Percentiles rank a stretch among this genome's conserved stretches.
phyloP scores from a whole-genome alignment of 768 basidiomycete genomes.

The Leccinum variicolor region DNA sequence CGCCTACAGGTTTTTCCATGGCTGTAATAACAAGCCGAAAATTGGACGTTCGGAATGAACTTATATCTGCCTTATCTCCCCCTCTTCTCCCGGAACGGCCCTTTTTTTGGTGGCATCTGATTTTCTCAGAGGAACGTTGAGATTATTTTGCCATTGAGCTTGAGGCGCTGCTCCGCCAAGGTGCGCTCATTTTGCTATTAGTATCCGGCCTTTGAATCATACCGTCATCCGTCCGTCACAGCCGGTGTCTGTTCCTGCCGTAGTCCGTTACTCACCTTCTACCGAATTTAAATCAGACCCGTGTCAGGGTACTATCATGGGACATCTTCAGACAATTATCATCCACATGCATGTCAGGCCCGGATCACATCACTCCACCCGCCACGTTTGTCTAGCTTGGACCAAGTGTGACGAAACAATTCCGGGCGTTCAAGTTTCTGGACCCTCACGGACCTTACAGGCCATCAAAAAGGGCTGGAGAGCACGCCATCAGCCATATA shows the following conservation, averaged over 20 bases:
- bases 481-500: not conserved
- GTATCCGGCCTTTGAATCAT: not conserved
- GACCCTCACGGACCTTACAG: not conserved
- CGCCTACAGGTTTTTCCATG: too few relatives aligned
- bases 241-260: not conserved
- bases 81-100: not conserved
- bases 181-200: constrained; percentile 31
- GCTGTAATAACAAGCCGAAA: too few relatives aligned
- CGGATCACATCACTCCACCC: not conserved
- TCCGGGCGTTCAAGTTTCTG: not conserved
- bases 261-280: not conserved
- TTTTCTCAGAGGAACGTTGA: constrained; percentile 2
- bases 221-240: not conserved
- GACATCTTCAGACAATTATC: not conserved
- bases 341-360: not conserved
- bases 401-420: not conserved
- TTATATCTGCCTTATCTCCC: constrained; percentile 19
- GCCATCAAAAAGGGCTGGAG: not conserved
- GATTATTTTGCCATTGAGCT: constrained; percentile 28
- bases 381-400: not conserved
- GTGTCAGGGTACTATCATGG: not conserved
- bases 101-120: not conserved
- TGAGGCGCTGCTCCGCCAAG: not conserved
- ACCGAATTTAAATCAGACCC: not conserved
- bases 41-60: too few relatives aligned